Evolutionary conservation across 768 basidiomycete species (phyloP).

Genomic region (Tylopilus vinaceipallidus): DNA sequence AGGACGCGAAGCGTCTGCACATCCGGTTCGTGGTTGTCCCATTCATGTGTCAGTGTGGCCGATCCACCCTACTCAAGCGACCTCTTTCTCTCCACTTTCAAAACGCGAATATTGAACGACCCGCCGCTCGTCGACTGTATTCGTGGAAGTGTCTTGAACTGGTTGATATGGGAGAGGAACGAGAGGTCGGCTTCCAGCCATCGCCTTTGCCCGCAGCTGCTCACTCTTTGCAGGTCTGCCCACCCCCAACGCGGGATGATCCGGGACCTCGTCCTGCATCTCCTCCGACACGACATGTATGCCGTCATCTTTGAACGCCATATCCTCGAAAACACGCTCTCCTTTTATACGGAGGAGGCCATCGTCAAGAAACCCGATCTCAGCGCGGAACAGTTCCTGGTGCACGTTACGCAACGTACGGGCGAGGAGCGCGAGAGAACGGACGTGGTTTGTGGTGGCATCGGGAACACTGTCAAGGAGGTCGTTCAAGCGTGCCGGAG

Average conservation of each 20-base stretch:
- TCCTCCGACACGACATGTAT: constrained; percentile 59
- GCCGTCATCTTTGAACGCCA: constrained; percentile 51
- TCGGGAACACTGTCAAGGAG: constrained; percentile 46
- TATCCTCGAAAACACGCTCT: constrained; percentile 48
- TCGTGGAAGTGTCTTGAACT: constrained; percentile 43
- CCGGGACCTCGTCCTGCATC: constrained; percentile 50
- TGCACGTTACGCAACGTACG: constrained; percentile 43
- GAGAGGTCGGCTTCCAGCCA: constrained; percentile 27
- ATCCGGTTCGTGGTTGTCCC: constrained; percentile 42
- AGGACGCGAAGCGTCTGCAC: constrained; percentile 35
- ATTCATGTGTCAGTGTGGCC: background rate
- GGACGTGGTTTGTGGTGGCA: constrained; percentile 43
- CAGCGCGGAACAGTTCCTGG: constrained; percentile 54
- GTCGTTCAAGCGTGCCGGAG: constrained; percentile 54
- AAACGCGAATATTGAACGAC: constrained; percentile 49
- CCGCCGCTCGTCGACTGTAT: constrained; percentile 42
- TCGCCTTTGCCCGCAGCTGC: background rate
- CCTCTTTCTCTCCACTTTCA: constrained; percentile 58
- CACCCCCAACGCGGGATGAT: constrained; percentile 44
- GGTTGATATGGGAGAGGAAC: constrained; percentile 56
- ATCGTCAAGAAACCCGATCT: constrained; percentile 26
- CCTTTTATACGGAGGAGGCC: constrained; percentile 58
- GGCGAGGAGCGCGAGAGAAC: constrained; percentile 58
- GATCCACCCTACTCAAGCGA: constrained; percentile 34
- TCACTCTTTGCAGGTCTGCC: constrained; percentile 29